Base-by-base conservation (phyloP, 345 rosid species). In the Fremontodendron californicum region DNA sequence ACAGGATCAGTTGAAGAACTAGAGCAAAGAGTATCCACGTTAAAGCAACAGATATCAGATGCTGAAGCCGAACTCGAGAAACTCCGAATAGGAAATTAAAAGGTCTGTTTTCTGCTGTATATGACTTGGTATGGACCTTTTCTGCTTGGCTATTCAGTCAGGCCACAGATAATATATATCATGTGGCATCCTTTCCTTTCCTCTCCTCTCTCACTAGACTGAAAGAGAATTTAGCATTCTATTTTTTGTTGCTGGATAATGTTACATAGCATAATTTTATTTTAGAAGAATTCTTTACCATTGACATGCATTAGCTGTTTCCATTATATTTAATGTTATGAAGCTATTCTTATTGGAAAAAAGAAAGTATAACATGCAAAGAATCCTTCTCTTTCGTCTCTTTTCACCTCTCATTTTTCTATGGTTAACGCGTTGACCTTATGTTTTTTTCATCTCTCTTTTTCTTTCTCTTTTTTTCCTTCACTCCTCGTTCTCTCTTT, bases 41-140 rank as follows among this genome's bases (percentile, higher is more conserved):
- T 93, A 61, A 91, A 82, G 77, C 66, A 78, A 76, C 90, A 85
- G 80, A 69, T 96, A 85, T 78, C 78, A 75, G 87, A 88, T 61
- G 90, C 97, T 12, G 99, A 94, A 89, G 91, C 86, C 63, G 93
- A 91, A 63, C 88, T 96, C 0, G 91, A 90, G 81, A 89, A 81
- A 76, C 78, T 84, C 75, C 82, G 79, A 72, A 92, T 88, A 84
- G 92, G 95, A 68, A 88, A 89, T 75, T 80, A 87, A 29, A 58
- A 58, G 37, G 19, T 29, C 37, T 58, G 35, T 11, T 10, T 58
- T 35, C 8, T 27, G 64, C 0, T 58, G 35, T 27, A 4, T 46
- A 67, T 23, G 21, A 16, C 12, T 12, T 16, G 7, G n/a, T 43
- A 16, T 70, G 78, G 64, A 9, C 49, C 39, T 76, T 51, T 60